A percentile compares a stretch with the other conserved stretches of the same genome.
phyloP scores from a whole-genome alignment of 371 early-diverging fungal species.

The Rhizomucor pusillus region DNA sequence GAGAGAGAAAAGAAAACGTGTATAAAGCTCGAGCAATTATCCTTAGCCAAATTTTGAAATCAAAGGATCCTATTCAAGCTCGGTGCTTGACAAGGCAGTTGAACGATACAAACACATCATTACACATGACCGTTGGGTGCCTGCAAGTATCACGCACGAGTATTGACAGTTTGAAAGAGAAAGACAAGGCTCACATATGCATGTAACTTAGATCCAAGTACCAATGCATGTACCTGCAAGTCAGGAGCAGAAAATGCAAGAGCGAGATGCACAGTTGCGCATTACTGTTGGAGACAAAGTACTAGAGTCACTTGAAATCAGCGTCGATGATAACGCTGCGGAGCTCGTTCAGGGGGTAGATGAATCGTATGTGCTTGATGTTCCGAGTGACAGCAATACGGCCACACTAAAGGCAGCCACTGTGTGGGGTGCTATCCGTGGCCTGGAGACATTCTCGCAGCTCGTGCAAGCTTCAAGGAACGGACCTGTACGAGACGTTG shows the following conservation, averaged over 20 bases:
- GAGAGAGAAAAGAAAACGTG: background rate
- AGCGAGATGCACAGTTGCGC: constrained; percentile 5
- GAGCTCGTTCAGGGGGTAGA: constrained; percentile 46
- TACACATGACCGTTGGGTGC: constrained; percentile 35
- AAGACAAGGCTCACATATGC: background rate
- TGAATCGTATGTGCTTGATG: constrained; percentile 65
- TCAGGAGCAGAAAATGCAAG: background rate
- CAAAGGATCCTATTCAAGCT: constrained; percentile 16
- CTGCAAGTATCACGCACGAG: constrained; percentile 16
- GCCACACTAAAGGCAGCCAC: constrained; percentile 61
- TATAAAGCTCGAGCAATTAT: background rate
- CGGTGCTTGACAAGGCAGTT: constrained; percentile 26
- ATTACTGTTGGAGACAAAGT: constrained; percentile 2
- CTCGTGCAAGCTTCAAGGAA: constrained; percentile 40
- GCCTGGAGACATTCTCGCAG: constrained; percentile 74
- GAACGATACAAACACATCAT: constrained; percentile 34
- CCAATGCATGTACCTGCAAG: constrained; percentile 3
- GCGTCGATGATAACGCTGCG: constrained; percentile 29
- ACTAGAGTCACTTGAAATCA: constrained; percentile 25
- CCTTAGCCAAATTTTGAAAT: constrained; percentile 22
- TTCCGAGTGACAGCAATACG: constrained; percentile 32
- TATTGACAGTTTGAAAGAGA: background rate
- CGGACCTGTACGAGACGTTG: constrained; percentile 13
- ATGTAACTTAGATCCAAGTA: constrained; percentile 22
- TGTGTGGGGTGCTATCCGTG: constrained; percentile 76